Evolutionary conservation across 2,329 filamentous ascomycete species (phyloP).

Genomic region (Furcasterigmium furcatum): DNA sequence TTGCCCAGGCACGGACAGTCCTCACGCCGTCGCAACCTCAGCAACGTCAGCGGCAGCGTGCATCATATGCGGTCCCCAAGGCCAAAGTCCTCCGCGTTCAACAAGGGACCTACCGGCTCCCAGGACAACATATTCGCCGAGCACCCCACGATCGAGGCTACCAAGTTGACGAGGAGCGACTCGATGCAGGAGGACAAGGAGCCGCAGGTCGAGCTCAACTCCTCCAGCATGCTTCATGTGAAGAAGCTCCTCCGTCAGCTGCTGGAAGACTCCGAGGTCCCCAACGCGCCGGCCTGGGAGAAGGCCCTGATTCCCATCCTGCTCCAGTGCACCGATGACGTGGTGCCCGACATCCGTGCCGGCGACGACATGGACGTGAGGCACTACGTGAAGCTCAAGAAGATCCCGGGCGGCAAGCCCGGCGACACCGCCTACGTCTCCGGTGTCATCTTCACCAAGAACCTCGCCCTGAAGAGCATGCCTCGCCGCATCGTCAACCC

Average conservation of each 20-base stretch:
- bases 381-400: slow-evolving; percentile 96
- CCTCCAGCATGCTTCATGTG: slow-evolving; percentile 84
- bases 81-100: slow-evolving; percentile 51
- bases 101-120: slow-evolving; percentile 48
- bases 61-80: slow-evolving; percentile 69
- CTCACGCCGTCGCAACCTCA: slow-evolving; percentile 75
- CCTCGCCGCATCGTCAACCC: slow-evolving; percentile 79
- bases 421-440: slow-evolving; percentile 95
- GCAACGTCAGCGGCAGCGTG: slow-evolving; percentile 70
- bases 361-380: slow-evolving; percentile 97
- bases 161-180: slow-evolving; percentile 68
- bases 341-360: slow-evolving; percentile 84
- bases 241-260: slow-evolving; percentile 81
- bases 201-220: slow-evolving; percentile 79
- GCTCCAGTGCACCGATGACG: slow-evolving; percentile 86
- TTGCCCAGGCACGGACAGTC: slow-evolving; percentile 59
- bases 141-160: slow-evolving; percentile 36
- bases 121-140: slow-evolving; percentile 43
- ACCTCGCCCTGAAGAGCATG: slow-evolving; percentile 95
- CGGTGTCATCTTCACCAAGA: slow-evolving; percentile 96
- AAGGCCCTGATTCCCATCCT: slow-evolving; percentile 87
- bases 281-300: slow-evolving; percentile 77
- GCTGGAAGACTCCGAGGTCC: slow-evolving; percentile 70
- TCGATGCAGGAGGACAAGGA: slow-evolving; percentile 74
- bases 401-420: slow-evolving; percentile 85